Evolutionary conservation across 2,329 filamentous ascomycete species (phyloP), one percentile per base, ranked within the genome.

Genomic region (Didymella pinodella): DNA sequence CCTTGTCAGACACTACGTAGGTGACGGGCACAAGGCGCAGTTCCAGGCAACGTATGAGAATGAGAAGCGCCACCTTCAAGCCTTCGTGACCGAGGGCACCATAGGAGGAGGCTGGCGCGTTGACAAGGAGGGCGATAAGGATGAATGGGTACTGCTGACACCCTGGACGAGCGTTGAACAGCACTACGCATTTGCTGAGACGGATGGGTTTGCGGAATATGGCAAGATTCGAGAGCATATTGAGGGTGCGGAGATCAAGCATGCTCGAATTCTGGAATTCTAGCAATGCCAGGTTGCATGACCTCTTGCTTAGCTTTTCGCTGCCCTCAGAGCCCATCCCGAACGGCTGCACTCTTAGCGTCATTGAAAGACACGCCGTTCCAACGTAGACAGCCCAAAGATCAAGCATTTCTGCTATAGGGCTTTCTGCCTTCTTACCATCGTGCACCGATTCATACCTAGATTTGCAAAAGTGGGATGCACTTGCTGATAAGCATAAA

Each of bases 61-160:
- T 7, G 69, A 63, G 3, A 72, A 69, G 40, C 57, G 61, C 4
- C 52, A 67, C 34, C 46, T 80, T 7, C 65, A 72, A 22, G 64
- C 54, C 2, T 67, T 68, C 47, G 65, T 74, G 14, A 69, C 70
- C 0, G 68, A 72, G 4, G 73, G 67, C 5, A 66, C 48, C 2
- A 61, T 77, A 32, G 69, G 70, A 11, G 75, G 76, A 12, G 79
- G 78, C 0, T 81, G 77, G 77, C 71, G 79, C 31, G 60, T 81
- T 16, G 79, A 81, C 46, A 66, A 66, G 10, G 71, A 72, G 8
- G 63, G 59, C 2, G 62, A 63, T 0, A 73, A 75, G 45, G 75
- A 80, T 12, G 79, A 82, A 47, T 81, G 78, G 64, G 75, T 82
- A 2, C 41, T 81, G 0, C 74, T 82, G 18, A 75, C 61, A 28